Evolutionary conservation across 768 basidiomycete genomes (phyloP).

Genomic region (Calocera viscosa): DNA sequence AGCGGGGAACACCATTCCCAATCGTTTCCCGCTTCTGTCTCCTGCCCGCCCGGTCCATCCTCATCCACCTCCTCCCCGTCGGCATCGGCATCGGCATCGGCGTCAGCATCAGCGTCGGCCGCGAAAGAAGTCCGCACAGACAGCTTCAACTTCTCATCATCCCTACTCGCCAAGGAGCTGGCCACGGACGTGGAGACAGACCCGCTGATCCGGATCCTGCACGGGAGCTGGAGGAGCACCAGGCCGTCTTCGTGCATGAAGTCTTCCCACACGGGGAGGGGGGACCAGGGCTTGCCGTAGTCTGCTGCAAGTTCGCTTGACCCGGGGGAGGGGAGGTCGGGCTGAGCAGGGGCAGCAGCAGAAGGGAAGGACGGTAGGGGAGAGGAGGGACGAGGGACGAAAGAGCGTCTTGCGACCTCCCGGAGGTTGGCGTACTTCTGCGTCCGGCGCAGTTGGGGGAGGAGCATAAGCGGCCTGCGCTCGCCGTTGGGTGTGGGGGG

Average conservation of each 20-base stretch:
- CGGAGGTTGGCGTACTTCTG: not conserved
- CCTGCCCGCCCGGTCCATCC: not conserved
- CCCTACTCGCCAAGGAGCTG: too few relatives aligned
- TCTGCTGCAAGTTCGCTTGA: too few relatives aligned
- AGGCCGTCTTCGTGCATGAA: not conserved
- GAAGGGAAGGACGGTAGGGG: not conserved
- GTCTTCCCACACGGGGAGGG: not conserved
- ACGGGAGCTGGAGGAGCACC: not conserved
- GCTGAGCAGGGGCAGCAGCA: not conserved
- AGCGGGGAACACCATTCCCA: too few relatives aligned
- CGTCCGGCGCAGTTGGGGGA: constrained; percentile 2
- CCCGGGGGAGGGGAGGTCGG: not conserved
- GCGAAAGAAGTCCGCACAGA: not conserved
- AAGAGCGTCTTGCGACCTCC: not conserved
- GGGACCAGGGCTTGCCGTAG: not conserved
- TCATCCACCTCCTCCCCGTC: not conserved
- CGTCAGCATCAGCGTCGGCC: not conserved
- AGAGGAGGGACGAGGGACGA: not conserved
- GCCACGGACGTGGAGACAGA: not conserved
- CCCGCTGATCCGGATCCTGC: not conserved
- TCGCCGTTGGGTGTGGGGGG: not conserved
- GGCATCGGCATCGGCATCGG: not conserved
- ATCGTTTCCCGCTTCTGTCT: too few relatives aligned
- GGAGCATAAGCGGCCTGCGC: not conserved
- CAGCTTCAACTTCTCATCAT: not conserved